Evolutionary conservation across 2,329 filamentous ascomycete genomes (phyloP).

Genomic region (Beauveria scarabaeidicola): DNA sequence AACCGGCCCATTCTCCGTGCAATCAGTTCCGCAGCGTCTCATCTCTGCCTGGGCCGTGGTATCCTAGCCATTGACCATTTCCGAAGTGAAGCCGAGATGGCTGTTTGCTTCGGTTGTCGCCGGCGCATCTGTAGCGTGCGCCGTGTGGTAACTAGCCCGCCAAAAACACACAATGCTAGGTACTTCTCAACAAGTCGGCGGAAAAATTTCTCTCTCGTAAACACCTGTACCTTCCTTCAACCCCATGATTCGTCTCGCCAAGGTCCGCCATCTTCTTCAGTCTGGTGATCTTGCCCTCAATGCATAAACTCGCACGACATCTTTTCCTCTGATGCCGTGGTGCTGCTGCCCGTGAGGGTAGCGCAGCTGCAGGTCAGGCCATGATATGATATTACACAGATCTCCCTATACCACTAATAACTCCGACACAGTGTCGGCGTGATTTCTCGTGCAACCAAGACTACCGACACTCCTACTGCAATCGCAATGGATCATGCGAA

Average conservation of each 20-base stretch:
- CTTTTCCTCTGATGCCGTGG: neutral
- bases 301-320: neutral
- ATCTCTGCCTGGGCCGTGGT: neutral
- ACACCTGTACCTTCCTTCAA: neutral
- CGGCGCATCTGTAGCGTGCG: neutral
- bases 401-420: neutral
- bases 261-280: too few species aligned
- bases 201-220: neutral
- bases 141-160: neutral
- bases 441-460: neutral
- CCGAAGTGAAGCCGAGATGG: constrained; percentile 1
- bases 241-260: neutral
- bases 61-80: neutral
- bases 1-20: neutral
- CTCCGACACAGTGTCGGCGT: neutral
- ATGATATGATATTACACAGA: neutral
- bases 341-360: neutral
- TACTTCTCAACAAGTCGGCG: neutral
- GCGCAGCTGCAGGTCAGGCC: neutral
- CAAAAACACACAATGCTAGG: constrained; percentile 5
- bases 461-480: neutral
- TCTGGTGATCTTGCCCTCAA: neutral
- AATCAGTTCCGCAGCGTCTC: neutral
- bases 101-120: constrained; percentile 4
- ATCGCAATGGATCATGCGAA: neutral